Evolutionary conservation across 495 filamentous ascomycete species (phyloP), one percentile per base, ranked within the genome.

Genomic region (Daldinia concentrica): DNA sequence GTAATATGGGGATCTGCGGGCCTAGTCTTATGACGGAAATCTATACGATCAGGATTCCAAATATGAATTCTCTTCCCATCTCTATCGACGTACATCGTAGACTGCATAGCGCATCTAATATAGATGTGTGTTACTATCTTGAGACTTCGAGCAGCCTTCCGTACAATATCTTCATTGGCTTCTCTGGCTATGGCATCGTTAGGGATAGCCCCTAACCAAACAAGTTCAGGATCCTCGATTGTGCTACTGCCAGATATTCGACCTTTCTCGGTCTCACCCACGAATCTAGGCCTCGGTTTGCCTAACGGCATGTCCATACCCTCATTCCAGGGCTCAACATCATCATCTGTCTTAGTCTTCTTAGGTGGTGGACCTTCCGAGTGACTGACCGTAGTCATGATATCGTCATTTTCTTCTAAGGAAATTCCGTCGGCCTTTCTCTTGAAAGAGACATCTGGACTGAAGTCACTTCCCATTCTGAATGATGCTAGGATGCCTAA

Each of bases 261-360:
- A 9, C 41, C 9, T 27, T 54, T n/a, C 19, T 65, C 43, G 6
- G 22, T 37, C 6, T 70, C 57, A 26, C 66, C 58, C 19, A 34
- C 15, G 26, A 73, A 67, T 15, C 17, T 58, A 24, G 58, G 67
- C 6, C 62, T 54, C 24, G 43, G 55, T 48, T 52, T 60, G 9
- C 62, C 66, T 39, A 57, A 29, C 15, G 71, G 71, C n/a, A 74
- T 60, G 7, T 64, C 62, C 67, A 71, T 74, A 26, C 29, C 67
- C 14, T 17, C 4, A 32, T 57, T 34, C 71, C 71, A 71, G 9
- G 27, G 34, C 26, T 60, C 32, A 22, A 15, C 26, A 29, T 17
- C 26, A 17, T 12, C n/a, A 3, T 60, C 29, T 3, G 1, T 11
- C 6, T 19, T 30, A 12, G 60, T 61, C 11, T 48, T 24, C 19